Evolutionary conservation across 1,284 basidiomycete genomes (phyloP).

Genomic region (Leccinum griseonigrum): DNA sequence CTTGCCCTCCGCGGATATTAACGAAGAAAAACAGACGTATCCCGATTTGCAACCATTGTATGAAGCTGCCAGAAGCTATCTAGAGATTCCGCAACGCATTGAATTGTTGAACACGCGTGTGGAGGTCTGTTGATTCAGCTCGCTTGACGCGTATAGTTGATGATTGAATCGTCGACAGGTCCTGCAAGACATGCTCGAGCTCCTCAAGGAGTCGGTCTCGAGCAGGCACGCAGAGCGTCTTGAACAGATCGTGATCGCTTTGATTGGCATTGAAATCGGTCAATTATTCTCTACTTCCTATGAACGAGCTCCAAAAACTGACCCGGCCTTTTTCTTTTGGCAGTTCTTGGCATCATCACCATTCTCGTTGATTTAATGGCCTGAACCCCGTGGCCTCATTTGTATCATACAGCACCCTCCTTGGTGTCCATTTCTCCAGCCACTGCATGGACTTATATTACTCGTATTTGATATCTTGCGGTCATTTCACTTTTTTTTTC

Average conservation of each 20-base stretch:
- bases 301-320: constrained; percentile 1
- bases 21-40: constrained; percentile 54
- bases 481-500: neutral
- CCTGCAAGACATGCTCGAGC: constrained; percentile 94
- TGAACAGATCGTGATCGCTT: constrained; percentile 93
- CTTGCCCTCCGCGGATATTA: constrained; percentile 14
- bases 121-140: constrained; percentile 52
- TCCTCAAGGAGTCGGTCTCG: constrained; percentile 93
- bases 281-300: constrained; percentile 17
- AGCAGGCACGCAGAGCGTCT: constrained; percentile 89
- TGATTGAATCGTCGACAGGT: constrained; percentile 49
- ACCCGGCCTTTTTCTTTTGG: constrained; percentile 1
- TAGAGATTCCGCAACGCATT: constrained; percentile 94
- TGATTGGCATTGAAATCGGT: constrained; percentile 91
- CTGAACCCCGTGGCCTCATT: constrained; percentile 11
- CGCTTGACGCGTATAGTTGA: constrained; percentile 10
- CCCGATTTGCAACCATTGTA: constrained; percentile 96
- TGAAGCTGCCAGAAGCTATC: constrained; percentile 88
- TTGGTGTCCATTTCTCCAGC: constrained; percentile 2
- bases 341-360: constrained; percentile 69
- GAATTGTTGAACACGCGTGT: constrained; percentile 93
- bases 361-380: constrained; percentile 68
- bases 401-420: constrained; percentile 11
- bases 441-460: constrained; percentile 8
- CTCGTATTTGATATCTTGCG: constrained; percentile 5